phyloP scores from a whole-genome alignment of 371 early-diverging fungal genomes.

The Paraphysoderma sedebokerense region DNA sequence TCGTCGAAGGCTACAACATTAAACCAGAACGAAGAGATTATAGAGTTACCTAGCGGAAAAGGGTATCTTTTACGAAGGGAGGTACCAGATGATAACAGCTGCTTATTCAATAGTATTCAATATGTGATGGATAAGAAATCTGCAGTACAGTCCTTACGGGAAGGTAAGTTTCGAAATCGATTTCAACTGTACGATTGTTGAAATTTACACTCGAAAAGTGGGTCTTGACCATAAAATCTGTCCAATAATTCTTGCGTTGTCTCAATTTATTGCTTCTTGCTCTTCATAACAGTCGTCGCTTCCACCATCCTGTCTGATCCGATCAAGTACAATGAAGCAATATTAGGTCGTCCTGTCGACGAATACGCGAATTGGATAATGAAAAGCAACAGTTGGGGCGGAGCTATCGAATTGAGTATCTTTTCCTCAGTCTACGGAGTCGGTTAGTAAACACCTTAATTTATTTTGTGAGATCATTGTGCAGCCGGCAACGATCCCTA shows the following conservation, averaged over 20 bases:
- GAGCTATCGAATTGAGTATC: constrained; percentile 40
- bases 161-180: too few species aligned
- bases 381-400: constrained; percentile 35
- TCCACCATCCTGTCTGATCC: constrained; percentile 15
- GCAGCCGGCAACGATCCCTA: too few species aligned
- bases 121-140: constrained; percentile 9
- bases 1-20: not conserved
- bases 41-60: not conserved
- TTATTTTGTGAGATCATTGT: too few species aligned
- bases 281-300: constrained; percentile 12
- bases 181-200: not conserved
- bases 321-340: constrained; percentile 19
- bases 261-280: not conserved
- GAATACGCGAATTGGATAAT: constrained; percentile 35
- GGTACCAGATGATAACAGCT: constrained; percentile 39
- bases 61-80: constrained; percentile 4
- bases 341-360: constrained; percentile 15
- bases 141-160: not conserved
- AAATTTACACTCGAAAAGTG: not conserved
- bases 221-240: not conserved
- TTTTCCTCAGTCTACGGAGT: too few species aligned
- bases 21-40: not conserved
- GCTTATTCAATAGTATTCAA: constrained; percentile 26
- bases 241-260: not conserved
- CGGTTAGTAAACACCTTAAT: too few species aligned